These are phyloP conservation scores for Andrographis paniculata DNA, from an alignment of 305 asterid species.

Conservation along the genomic window DNA sequence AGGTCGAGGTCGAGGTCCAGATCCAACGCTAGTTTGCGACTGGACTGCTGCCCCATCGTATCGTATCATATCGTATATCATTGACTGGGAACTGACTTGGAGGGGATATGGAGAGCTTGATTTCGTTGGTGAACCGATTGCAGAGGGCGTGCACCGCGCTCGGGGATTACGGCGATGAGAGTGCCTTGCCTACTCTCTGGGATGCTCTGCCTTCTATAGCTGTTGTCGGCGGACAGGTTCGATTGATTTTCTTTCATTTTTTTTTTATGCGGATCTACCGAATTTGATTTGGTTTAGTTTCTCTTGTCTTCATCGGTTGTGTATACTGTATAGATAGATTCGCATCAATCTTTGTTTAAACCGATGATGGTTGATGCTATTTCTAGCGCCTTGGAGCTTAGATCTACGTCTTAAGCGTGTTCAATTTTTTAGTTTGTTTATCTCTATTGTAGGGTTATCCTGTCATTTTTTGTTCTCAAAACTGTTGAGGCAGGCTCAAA, in stretches of 20 bases:
- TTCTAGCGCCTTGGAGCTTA: neutral
- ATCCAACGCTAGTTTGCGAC: no score
- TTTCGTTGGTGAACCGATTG: conserved; percentile 69
- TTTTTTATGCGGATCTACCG: neutral
- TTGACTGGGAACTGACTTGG: conserved; percentile 26
- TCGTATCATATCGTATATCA: conserved; percentile 30
- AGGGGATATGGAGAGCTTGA: conserved; percentile 68
- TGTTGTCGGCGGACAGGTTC: conserved; percentile 97
- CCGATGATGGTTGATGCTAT: no score
- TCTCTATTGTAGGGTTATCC: neutral
- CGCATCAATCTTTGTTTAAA: no score
- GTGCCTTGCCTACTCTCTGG: conserved; percentile 89
- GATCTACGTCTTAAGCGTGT: neutral
- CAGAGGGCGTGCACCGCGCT: conserved; percentile 97
- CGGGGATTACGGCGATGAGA: conserved; percentile 85
- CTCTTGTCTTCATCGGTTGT: no score
- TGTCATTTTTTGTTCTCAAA: no score
- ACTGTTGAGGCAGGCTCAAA: no score
- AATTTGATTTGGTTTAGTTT: no score
- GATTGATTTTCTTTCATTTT: neutral
- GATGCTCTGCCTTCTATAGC: conserved; percentile 96
- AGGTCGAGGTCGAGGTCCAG: no score
- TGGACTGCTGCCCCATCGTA: no score
- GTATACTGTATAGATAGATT: no score
- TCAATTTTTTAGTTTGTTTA: neutral